A percentile compares a stretch with the other conserved stretches of the same genome.
These are phyloP conservation scores for Trichoderma semiorbis DNA, from an alignment of 2,329 filamentous ascomycete species.

Conservation along the genomic window DNA sequence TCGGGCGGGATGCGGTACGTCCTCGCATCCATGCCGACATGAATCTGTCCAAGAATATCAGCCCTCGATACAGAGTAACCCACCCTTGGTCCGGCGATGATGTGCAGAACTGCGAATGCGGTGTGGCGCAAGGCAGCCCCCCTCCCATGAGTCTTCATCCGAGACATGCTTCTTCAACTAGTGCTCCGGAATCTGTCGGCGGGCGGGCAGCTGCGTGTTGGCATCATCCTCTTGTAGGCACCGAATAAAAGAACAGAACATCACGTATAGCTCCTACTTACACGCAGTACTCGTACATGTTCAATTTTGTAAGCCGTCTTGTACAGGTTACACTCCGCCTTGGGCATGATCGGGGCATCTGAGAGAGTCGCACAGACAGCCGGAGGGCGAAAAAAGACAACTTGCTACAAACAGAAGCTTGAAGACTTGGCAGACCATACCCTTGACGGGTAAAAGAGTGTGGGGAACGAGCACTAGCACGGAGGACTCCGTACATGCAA, in stretches of 20 bases:
- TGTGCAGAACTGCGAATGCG: slow-evolving; percentile 29
- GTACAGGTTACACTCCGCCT: background rate
- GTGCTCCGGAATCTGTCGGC: background rate
- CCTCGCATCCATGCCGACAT: background rate
- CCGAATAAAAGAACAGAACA: background rate
- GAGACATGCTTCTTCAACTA: slow-evolving; percentile 18
- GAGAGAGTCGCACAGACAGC: background rate
- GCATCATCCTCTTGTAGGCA: background rate
- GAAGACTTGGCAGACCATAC: slow-evolving; percentile 2
- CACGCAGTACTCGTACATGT: background rate
- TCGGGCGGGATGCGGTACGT: background rate
- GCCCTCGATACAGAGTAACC: background rate
- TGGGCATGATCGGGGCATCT: background rate
- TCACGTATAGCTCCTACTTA: background rate
- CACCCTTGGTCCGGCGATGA: slow-evolving; percentile 25
- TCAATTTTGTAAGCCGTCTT: background rate
- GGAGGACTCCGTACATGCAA: slow-evolving; percentile 13
- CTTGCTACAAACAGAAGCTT: background rate
- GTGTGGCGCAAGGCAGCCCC: slow-evolving; percentile 24
- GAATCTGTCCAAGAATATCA: slow-evolving; percentile 11
- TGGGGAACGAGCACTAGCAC: slow-evolving; percentile 5
- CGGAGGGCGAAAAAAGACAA: background rate
- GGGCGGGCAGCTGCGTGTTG: background rate
- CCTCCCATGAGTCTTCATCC: slow-evolving; percentile 17
- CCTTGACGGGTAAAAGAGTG: slow-evolving; percentile 4